Percentiles rank a stretch among this genome's conserved stretches.
phyloP scores from a whole-genome alignment of 768 basidiomycete species.

The Psilocybe tampanensis region DNA sequence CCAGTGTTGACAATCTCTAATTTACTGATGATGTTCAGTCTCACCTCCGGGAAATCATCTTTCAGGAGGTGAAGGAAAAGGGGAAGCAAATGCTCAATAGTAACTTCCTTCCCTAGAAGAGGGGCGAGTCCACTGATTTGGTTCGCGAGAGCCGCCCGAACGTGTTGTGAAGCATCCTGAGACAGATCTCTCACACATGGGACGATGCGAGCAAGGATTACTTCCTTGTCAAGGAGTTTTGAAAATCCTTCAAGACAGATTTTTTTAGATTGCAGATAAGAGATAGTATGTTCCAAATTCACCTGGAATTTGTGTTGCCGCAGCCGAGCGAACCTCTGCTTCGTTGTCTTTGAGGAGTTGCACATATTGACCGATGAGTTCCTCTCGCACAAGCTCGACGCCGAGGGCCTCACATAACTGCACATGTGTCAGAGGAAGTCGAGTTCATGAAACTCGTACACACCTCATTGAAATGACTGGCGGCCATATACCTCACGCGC shows the following conservation, averaged over 20 bases:
- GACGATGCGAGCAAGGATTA: constrained; percentile 89
- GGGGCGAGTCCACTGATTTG: constrained; percentile 97
- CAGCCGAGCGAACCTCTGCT: constrained; percentile 97
- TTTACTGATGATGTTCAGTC: constrained; percentile 98
- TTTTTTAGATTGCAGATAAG: constrained; percentile 2
- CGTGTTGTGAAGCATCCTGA: constrained; percentile 94
- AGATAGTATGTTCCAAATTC: constrained; percentile 18
- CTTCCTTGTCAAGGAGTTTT: constrained; percentile 89
- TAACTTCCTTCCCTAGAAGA: constrained; percentile 88
- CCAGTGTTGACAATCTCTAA: constrained; percentile 94
- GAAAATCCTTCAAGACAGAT: constrained; percentile 72
- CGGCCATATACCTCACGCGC: constrained; percentile 99
- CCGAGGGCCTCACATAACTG: constrained; percentile 93
- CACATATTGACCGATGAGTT: constrained; percentile 91
- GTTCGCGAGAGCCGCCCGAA: constrained; percentile 92
- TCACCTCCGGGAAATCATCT: constrained; percentile 98
- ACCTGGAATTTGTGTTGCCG: constrained; percentile 97
- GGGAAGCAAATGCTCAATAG: constrained; percentile 95
- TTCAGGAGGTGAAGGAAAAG: constrained; percentile 95
- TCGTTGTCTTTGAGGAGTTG: constrained; percentile 97
- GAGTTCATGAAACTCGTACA: constrained; percentile 13
- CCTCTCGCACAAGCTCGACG: constrained; percentile 87
- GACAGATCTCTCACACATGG: constrained; percentile 95
- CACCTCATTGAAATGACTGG: constrained; percentile 95
- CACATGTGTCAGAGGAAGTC: constrained; percentile 5